These are phyloP conservation scores for Handroanthus guayacan DNA, from an alignment of 257 asterid genomes.

Conservation along the genomic window DNA sequence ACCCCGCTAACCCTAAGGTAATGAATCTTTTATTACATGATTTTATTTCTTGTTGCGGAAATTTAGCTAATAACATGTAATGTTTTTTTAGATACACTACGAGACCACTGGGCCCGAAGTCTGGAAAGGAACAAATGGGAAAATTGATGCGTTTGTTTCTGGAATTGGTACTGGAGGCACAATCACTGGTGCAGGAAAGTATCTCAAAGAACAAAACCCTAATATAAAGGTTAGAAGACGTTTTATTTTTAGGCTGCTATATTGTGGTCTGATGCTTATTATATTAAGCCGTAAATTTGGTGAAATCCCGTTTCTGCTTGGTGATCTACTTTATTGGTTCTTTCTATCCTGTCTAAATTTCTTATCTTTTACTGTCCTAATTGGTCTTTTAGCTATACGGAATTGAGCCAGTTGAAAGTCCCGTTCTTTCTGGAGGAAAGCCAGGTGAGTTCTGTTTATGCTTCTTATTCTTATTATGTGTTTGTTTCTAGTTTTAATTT, in stretches of 20 bases:
- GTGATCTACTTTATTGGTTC: background rate
- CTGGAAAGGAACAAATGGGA: slow-evolving; percentile 72
- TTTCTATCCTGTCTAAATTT: background rate
- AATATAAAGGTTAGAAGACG: slow-evolving; percentile 55
- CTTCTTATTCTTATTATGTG: background rate
- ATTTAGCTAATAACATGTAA: background rate
- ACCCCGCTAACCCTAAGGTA: slow-evolving; percentile 62
- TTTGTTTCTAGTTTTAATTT: background rate
- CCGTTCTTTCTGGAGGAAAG: slow-evolving; percentile 56
- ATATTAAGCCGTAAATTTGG: background rate
- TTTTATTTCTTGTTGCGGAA: background rate
- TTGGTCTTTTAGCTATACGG: slow-evolving; percentile 47
- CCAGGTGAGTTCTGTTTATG: slow-evolving; percentile 53
- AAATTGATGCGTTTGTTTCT: slow-evolving; percentile 68
- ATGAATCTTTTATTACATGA: background rate
- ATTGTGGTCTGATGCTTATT: background rate
- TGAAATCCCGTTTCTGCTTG: background rate
- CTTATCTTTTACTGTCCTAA: slow-evolving; percentile 1
- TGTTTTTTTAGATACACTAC: slow-evolving; percentile 63
- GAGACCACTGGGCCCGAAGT: slow-evolving; percentile 94
- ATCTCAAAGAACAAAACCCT: slow-evolving; percentile 75
- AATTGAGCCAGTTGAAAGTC: slow-evolving; percentile 53
- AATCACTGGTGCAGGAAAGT: slow-evolving; percentile 71
- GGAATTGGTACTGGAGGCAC: slow-evolving; percentile 91
- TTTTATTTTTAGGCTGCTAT: slow-evolving; percentile 1